Base-by-base conservation (phyloP, 1,284 basidiomycete genomes). In the Caloboletus firmus region DNA sequence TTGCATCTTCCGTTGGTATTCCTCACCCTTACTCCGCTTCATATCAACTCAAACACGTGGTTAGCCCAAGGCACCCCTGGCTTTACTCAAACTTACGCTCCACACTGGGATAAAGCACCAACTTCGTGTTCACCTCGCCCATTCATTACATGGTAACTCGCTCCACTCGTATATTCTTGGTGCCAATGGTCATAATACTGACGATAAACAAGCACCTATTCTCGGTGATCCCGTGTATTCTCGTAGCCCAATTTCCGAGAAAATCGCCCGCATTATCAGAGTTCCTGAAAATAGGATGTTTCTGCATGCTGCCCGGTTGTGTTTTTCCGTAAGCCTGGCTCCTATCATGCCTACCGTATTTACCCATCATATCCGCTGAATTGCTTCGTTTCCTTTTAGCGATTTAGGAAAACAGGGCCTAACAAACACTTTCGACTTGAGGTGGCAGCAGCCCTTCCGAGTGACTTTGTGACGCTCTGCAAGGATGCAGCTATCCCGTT, bases 101-200 rank as follows among this genome's bases (percentile, higher is more conserved):
- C 69, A 78, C 48, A 87, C 87, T 5, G 87, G 87, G 1, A 64
- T 81, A 51, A 89, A 89, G 65, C 86, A 89, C 55, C 87, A 89
- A 60, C 77, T 89, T n/a, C 80, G 87, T 34, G 74, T 86, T 10
- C 85, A 88, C 56, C 63, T 84, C 22, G 77, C 87, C 0, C 74
- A 79, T 48, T 71, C 66, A 52, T 67, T 89, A 37, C 71, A 75
- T 40, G 71, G 82, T 79, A 57, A 31, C 72, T 58, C n/a, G 35
- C 37, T 24, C 32, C 44, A 45, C 8, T 45, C 49, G 24, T 43
- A 42, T 52, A 59, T 51, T 37, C 35, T 41, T 22, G 15, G 42
- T 39, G 11, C 32, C 22, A 30, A 13, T 20, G 28, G 7, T 11
- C 20, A 45, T 30, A 20, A 32, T 41, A 10, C 46, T 65, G 51